These are phyloP conservation scores for Phialophora tarda DNA, from an alignment of 2,329 filamentous ascomycete genomes.

Conservation along the genomic window DNA sequence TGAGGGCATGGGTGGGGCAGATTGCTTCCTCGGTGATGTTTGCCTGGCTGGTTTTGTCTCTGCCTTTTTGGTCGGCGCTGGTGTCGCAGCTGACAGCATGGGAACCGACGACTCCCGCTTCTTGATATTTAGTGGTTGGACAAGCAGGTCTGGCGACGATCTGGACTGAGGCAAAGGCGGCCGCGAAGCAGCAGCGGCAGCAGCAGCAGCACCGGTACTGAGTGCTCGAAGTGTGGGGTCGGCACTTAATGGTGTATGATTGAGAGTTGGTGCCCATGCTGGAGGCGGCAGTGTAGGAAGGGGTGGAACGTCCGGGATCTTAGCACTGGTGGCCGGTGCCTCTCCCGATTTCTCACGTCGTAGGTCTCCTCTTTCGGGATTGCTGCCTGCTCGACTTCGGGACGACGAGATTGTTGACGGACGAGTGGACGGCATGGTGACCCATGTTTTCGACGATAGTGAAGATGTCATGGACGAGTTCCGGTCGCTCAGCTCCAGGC, in stretches of 20 bases:
- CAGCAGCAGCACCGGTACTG: slow-evolving; percentile 20
- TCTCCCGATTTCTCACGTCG: slow-evolving; percentile 1
- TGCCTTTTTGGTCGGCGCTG: neutral
- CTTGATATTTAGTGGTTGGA: slow-evolving; percentile 5
- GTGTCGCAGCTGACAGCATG: neutral
- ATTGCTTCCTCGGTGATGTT: slow-evolving; percentile 10
- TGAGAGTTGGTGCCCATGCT: slow-evolving; percentile 30
- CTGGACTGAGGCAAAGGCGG: slow-evolving; percentile 6
- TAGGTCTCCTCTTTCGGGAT: slow-evolving; percentile 20
- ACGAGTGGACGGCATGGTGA: slow-evolving; percentile 4
- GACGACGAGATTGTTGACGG: slow-evolving; percentile 4
- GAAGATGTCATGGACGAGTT: slow-evolving; percentile 26
- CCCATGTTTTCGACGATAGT: slow-evolving; percentile 19
- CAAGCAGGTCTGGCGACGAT: slow-evolving; percentile 12
- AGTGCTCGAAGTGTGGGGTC: slow-evolving; percentile 34
- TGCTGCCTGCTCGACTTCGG: slow-evolving; percentile 22
- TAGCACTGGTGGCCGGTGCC: neutral
- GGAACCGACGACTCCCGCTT: neutral
- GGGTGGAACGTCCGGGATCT: slow-evolving; percentile 2
- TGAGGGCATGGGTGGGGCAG: slow-evolving; percentile 1
- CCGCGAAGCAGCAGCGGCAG: neutral
- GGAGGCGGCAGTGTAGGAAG: slow-evolving; percentile 28
- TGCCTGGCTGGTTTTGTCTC: neutral
- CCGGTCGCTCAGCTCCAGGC: slow-evolving; percentile 24
- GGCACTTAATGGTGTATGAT: slow-evolving; percentile 32